Base-by-base conservation (phyloP, 2,329 filamentous ascomycete genomes). In the Calonectria hawksworthii region DNA sequence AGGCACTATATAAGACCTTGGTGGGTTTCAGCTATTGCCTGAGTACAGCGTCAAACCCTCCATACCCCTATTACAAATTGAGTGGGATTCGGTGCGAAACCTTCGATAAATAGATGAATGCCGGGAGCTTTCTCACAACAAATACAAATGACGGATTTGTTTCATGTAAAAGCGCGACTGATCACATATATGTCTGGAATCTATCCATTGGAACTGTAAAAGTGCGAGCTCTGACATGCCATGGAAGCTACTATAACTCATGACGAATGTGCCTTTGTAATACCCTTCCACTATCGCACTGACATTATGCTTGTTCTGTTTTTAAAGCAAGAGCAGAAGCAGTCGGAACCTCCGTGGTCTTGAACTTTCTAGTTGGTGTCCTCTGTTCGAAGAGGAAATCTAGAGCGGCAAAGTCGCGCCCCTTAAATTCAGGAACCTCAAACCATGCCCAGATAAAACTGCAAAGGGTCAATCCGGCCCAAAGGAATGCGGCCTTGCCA, bases 361-460 rank as follows among this genome's bases (percentile, higher is more conserved):
- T 65, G 28, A 65, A 65, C 30, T 65, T 65, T 34, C 61, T 65
- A 8, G 61, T 65, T 3, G 61, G 38, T 4, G 38, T 65, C 3
- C 41, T 34, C 4, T 65, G 26, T 21, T 65, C 61, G 26, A 65
- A 65, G 10, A 65, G 61, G n/a, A 65, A 65, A 6, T 65, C 61
- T 21, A 65, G 30, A 32, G 61, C 38, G n/a, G 61, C 61, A 50
- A 65, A 65, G 3, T 65, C 61, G 18, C 61, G 66, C 1, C 38
- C 66, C n/a, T 47, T 68, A 21, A 68, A 59, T 7, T 68, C 66
- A 2, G 66, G 66, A 21, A 68, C 66, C 52, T 68, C 66, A 26
- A 68, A 50, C 66, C 66, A 68, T 18, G 52, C 66, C 66, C 66
- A 68, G 3, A 59, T 34, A 10, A 68, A 68, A 11, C 66, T 59